phyloP scores from a whole-genome alignment of 164 flowering plant genomes.

The Piper longum region DNA sequence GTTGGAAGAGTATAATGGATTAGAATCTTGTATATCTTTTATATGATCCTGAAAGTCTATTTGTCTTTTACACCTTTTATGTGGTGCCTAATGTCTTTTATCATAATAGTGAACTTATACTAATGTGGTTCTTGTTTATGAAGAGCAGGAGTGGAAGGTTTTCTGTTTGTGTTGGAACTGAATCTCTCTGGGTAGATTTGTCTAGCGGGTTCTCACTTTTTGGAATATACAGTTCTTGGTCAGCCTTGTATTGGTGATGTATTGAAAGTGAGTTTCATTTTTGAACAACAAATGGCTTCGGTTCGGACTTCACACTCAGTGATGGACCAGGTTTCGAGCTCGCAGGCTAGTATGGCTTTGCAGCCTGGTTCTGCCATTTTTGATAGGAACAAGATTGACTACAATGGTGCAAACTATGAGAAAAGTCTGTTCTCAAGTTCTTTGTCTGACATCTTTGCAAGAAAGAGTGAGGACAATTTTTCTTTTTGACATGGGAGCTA shows the following conservation, averaged over 20 bases:
- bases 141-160: slow-evolving; percentile 5
- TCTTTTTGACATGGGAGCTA: not conserved
- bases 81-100: no score
- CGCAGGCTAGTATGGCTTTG: slow-evolving; percentile 16
- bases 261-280: slow-evolving; percentile 14
- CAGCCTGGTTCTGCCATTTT: slow-evolving; percentile 17
- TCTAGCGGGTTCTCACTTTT: slow-evolving; percentile 18
- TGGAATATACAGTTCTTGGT: slow-evolving; percentile 15
- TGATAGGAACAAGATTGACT: slow-evolving; percentile 16
- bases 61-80: no score
- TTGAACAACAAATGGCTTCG: slow-evolving; percentile 15
- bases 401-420: slow-evolving; percentile 37
- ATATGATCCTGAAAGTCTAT: no score
- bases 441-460: slow-evolving; percentile 52
- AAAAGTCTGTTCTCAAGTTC: slow-evolving; percentile 75
- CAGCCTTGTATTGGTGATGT: slow-evolving; percentile 11
- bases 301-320: slow-evolving; percentile 32
- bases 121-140: not conserved
- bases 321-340: slow-evolving; percentile 17
- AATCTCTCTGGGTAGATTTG: slow-evolving; percentile 17
- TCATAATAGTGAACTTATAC: not conserved
- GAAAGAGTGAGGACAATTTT: slow-evolving; percentile 23
- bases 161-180: slow-evolving; percentile 15
- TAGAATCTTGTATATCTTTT: no score
- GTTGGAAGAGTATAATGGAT: no score